Percentiles rank a stretch among this genome's conserved stretches.
Evolutionary conservation across 1,284 basidiomycete genomes (phyloP).

Genomic region (Ustilago sp.): DNA sequence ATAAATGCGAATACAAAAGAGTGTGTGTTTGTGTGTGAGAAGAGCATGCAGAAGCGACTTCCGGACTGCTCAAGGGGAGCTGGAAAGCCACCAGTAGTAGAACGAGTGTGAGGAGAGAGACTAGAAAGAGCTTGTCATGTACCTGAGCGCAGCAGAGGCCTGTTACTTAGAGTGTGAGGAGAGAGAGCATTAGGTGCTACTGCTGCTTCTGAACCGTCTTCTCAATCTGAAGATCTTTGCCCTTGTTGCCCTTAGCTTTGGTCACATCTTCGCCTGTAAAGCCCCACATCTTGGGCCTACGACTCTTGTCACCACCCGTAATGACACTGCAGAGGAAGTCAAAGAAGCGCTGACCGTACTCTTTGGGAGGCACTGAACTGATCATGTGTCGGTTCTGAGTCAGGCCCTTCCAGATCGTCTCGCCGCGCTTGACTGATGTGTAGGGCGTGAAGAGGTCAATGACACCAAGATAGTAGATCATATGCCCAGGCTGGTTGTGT

Average conservation of each 20-base stretch:
- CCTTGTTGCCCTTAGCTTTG: slow-evolving; percentile 15
- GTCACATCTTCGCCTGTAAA: slow-evolving; percentile 26
- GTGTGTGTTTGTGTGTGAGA: background rate
- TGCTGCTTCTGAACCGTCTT: slow-evolving; percentile 22
- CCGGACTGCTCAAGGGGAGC: background rate
- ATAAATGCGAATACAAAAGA: background rate
- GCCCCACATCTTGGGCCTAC: slow-evolving; percentile 53
- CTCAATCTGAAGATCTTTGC: slow-evolving; percentile 2
- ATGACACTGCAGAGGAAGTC: slow-evolving; percentile 58
- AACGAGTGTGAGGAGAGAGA: slow-evolving; percentile 2
- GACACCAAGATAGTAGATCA: slow-evolving; percentile 82
- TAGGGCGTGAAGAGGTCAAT: slow-evolving; percentile 79
- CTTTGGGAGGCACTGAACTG: slow-evolving; percentile 62
- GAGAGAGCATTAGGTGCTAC: slow-evolving; percentile 8
- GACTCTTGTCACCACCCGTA: slow-evolving; percentile 54
- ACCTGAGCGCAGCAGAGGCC: background rate
- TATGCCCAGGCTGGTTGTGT: slow-evolving; percentile 78
- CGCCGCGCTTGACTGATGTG: slow-evolving; percentile 80
- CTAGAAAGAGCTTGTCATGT: background rate
- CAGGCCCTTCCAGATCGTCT: slow-evolving; percentile 92
- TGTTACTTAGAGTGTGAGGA: background rate
- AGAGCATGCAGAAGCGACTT: background rate
- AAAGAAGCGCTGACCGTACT: slow-evolving; percentile 65
- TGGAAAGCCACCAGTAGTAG: background rate
- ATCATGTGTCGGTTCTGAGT: slow-evolving; percentile 69